Evolutionary conservation across 2,329 filamentous ascomycete species (phyloP), one percentile per base, ranked within the genome.

Genomic region (Nemania abortiva): DNA sequence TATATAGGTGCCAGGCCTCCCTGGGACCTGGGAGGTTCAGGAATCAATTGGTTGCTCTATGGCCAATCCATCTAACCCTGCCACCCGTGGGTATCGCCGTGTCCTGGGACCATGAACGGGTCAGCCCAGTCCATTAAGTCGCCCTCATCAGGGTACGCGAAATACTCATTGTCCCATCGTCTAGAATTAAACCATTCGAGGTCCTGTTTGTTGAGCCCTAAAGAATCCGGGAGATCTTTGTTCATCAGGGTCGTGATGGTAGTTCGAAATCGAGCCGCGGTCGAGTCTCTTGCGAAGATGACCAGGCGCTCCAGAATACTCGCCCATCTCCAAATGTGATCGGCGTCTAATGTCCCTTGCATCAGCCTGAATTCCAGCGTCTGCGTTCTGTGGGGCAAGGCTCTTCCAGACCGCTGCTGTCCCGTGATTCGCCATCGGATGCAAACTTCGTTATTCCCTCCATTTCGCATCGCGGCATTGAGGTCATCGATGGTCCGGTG

Each of bases 91-190:
- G 71, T 71, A 0, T 71, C 69, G 2, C 59, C 63, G 7, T 62
- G 27, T 6, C 74, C 73, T 2, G 1, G 64, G 2, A 18, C 20
- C 73, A 74, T 77, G 58, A 77, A 77, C 5, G 73, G 74, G 0
- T 70, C 10, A 1, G 2, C 10, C 74, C 74, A 76, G 56, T 71
- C 31, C 0, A 75, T 63, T 9, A 1, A 27, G 1, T 22, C 60
- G n/a, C 72, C 77, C 76, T 47, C 87, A 85, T 74, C 84, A 83
- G 65, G 77, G 78, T 71, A 84, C 82, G 27, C 81, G 82, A 65
- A 77, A 55, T 71, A 72, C 1, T 31, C 64, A 1, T 31, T 53
- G 9, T 57, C 42, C 9, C 24, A 1, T 13, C 20, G 53, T 27
- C 24, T 24, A 2, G 0, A 27, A 27, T 27, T 6, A 50, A 74